Percentiles rank a stretch among this genome's conserved stretches.
Conservation (phyloP, 352 stramenopile genomes). For the Thraustotheca clavata region DNA sequence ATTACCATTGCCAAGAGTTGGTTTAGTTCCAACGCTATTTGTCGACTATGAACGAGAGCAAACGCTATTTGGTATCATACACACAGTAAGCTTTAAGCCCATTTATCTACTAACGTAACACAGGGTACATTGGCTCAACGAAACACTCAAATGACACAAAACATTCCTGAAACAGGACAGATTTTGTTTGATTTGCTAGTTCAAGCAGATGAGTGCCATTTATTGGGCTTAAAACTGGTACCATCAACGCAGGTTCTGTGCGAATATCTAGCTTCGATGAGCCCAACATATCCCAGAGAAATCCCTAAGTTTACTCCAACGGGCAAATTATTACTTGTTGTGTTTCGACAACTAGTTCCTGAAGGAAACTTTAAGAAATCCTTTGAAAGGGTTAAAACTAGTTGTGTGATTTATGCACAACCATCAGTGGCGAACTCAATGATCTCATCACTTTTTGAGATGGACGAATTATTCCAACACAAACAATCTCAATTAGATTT, state of each 20-base stretch:
- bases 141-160: too few relatives aligned
- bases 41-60: constrained; percentile 18
- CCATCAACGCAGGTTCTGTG: not conserved
- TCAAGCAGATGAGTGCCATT: not conserved
- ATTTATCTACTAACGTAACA: too few relatives aligned
- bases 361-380: constrained; percentile 4
- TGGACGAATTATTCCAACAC: not conserved
- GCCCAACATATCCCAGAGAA: not conserved
- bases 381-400: not conserved
- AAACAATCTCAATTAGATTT: not conserved
- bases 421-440: not conserved
- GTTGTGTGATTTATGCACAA: not conserved
- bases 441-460: not conserved
- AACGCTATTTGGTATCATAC: not conserved
- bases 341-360: constrained; percentile 7
- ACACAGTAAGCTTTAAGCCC: not conserved
- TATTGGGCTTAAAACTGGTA: constrained; percentile 12
- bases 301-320: not conserved
- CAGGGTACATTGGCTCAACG: too few relatives aligned
- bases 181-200: too few relatives aligned
- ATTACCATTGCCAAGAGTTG: not conserved
- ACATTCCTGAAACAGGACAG: too few relatives aligned
- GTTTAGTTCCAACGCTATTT: not conserved
- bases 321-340: not conserved
- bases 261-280: not conserved